Percentiles rank a stretch among this genome's conserved stretches.
phyloP scores from a whole-genome alignment of 2,329 filamentous ascomycete genomes.

The Fusarium proliferatum region DNA sequence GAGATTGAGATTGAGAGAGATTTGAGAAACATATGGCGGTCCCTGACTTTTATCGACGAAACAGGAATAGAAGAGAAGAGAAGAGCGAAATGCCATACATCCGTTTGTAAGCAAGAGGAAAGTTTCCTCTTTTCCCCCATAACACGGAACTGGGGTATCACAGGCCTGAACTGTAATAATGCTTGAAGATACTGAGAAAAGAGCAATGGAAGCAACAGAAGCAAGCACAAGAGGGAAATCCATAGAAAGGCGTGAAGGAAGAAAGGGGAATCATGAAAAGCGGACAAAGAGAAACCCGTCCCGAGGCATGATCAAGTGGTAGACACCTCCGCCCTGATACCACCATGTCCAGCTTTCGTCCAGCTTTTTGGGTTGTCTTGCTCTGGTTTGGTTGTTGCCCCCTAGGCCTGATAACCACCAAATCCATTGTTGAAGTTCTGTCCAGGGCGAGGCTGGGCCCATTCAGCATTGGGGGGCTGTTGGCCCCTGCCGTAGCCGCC shows the following conservation, averaged over 20 bases:
- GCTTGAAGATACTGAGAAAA: conserved; percentile 38
- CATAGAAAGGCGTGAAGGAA: conserved; percentile 39
- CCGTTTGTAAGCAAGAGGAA: conserved; percentile 46
- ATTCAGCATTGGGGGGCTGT: conserved; percentile 66
- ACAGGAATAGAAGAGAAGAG: conserved; percentile 45
- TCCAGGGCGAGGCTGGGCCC: conserved; percentile 62
- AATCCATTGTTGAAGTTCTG: conserved; percentile 72
- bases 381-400: conserved; percentile 37
- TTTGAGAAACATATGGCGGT: conserved; percentile 39
- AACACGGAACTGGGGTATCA: conserved; percentile 35
- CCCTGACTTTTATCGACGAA: conserved; percentile 44
- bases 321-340: conserved; percentile 36
- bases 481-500: conserved; percentile 87
- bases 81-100: conserved; percentile 44
- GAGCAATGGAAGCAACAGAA: conserved; percentile 40
- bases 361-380: conserved; percentile 38
- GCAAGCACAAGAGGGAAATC: conserved; percentile 36
- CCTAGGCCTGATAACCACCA: conserved; percentile 71
- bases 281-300: conserved; percentile 30
- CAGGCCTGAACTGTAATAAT: conserved; percentile 35
- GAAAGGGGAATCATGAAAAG: conserved; percentile 41
- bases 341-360: conserved; percentile 36
- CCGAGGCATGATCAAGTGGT: conserved; percentile 36
- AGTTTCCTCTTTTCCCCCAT: conserved; percentile 28
- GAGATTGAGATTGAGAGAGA: conserved; percentile 40